phyloP scores from a whole-genome alignment of 106 monocot species.

The Chionographis japonica region DNA sequence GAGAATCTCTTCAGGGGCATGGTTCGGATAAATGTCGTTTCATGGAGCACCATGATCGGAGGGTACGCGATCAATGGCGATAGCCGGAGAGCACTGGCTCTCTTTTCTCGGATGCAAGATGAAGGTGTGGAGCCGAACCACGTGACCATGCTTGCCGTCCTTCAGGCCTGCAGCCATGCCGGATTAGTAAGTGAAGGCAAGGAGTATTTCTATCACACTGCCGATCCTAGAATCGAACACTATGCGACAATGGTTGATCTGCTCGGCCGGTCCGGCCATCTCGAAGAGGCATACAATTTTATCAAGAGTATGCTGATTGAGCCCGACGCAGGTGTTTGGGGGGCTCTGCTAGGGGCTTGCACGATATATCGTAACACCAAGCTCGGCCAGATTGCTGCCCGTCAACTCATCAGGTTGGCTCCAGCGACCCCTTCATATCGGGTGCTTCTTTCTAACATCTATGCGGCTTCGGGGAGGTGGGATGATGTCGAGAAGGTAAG shows the following conservation, averaged over 20 bases:
- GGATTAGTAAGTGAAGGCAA: conserved; percentile 23
- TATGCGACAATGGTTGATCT: conserved; percentile 17
- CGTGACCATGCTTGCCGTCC: conserved; percentile 21
- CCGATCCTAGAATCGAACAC: conserved; percentile 9
- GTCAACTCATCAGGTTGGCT: conserved; percentile 13
- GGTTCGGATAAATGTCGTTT: not conserved
- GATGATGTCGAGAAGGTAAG: conserved; percentile 17
- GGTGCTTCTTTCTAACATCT: conserved; percentile 28
- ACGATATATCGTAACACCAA: conserved; percentile 3
- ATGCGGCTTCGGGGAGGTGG: conserved; percentile 20
- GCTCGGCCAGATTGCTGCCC: conserved; percentile 23
- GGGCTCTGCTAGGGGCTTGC: conserved; percentile 19
- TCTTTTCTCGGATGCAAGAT: conserved; percentile 10
- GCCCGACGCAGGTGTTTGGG: conserved; percentile 18
- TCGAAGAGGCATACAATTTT: conserved; percentile 8
- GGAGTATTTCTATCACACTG: conserved; percentile 3
- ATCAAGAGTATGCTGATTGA: conserved; percentile 10
- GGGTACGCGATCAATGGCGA: conserved; percentile 25
- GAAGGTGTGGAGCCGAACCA: conserved; percentile 21
- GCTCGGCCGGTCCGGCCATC: conserved; percentile 9
- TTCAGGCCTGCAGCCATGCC: conserved; percentile 23
- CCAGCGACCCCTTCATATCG: conserved; percentile 17
- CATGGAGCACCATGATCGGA: conserved; percentile 16
- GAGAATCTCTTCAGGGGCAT: not conserved
- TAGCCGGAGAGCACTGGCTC: conserved; percentile 11